Percentiles rank a stretch among this genome's conserved stretches.
Evolutionary conservation across 805 yeast species (phyloP).

Genomic region (Ogataea haglerorum): DNA sequence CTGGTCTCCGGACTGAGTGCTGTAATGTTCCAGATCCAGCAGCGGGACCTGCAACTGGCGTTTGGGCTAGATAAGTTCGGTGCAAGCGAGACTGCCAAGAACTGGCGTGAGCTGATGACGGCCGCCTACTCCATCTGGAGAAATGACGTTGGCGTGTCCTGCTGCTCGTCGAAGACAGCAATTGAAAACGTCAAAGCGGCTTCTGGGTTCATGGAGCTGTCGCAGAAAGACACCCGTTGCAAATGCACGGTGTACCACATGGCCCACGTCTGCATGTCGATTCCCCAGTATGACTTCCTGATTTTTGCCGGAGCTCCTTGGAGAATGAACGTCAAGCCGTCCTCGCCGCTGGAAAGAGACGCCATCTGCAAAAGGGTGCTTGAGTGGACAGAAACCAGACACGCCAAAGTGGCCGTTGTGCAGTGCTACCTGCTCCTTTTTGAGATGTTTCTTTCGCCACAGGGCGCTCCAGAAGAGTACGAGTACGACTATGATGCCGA

Average conservation of each 20-base stretch:
- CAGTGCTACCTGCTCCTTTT: slow-evolving; percentile 60
- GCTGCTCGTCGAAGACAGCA: slow-evolving; percentile 35
- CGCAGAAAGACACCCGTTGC: slow-evolving; percentile 46
- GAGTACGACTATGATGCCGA: slow-evolving; percentile 48
- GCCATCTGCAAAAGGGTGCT: slow-evolving; percentile 47
- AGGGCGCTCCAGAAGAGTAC: slow-evolving; percentile 40
- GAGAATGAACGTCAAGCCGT: slow-evolving; percentile 67
- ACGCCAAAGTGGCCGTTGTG: slow-evolving; percentile 51
- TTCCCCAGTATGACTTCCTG: slow-evolving; percentile 75
- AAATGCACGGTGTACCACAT: slow-evolving; percentile 68
- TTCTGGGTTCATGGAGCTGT: slow-evolving; percentile 31
- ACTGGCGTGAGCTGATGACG: slow-evolving; percentile 71
- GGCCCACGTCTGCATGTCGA: slow-evolving; percentile 67
- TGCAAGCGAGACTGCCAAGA: slow-evolving; percentile 29
- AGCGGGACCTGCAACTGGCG: slow-evolving; percentile 60
- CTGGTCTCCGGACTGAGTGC: slow-evolving; percentile 65
- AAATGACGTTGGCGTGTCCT: slow-evolving; percentile 40
- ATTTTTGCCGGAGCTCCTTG: slow-evolving; percentile 81
- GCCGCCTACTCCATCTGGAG: slow-evolving; percentile 73
- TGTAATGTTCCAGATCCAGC: slow-evolving; percentile 69
- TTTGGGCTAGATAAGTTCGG: slow-evolving; percentile 40
- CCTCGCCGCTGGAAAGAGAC: slow-evolving; percentile 44
- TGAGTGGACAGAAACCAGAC: slow-evolving; percentile 47
- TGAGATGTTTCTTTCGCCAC: slow-evolving; percentile 60
- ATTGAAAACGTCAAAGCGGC: slow-evolving; percentile 28